Percentiles rank a stretch among this genome's conserved stretches.
Conservation (phyloP, 768 basidiomycete species). For the Tylopilus balloui region DNA sequence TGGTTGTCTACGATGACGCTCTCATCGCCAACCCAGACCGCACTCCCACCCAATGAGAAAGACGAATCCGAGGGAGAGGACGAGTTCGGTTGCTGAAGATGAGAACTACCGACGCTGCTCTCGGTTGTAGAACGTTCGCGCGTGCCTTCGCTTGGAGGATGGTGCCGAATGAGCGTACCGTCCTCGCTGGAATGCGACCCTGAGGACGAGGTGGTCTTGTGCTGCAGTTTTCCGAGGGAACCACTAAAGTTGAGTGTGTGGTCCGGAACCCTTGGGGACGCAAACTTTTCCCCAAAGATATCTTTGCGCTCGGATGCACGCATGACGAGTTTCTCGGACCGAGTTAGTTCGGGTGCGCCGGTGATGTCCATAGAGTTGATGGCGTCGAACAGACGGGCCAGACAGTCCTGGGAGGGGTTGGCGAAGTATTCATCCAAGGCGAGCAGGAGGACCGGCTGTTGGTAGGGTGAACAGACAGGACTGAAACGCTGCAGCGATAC, state of each 20-base stretch:
- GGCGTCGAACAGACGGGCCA: conserved; percentile 86
- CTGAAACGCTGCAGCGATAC: conserved; percentile 9
- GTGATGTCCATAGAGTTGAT: conserved; percentile 89
- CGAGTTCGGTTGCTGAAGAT: conserved; percentile 31
- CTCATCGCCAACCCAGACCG: conserved; percentile 82
- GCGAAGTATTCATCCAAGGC: conserved; percentile 94
- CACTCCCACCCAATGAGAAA: conserved; percentile 73
- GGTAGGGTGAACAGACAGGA: conserved; percentile 5
- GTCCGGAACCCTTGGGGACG: conserved; percentile 25
- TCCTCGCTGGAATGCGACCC: conserved; percentile 72
- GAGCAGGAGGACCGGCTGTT: conserved; percentile 84
- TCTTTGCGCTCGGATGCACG: conserved; percentile 89
- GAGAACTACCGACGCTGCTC: conserved; percentile 32
- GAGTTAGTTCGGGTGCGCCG: conserved; percentile 71
- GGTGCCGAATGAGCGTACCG: conserved; percentile 46
- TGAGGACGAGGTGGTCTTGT: conserved; percentile 45
- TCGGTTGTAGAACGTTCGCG: conserved; percentile 40
- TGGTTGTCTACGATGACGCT: conserved; percentile 47
- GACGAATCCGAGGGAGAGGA: conserved; percentile 68
- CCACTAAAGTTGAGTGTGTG: background rate
- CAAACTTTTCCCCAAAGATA: conserved; percentile 83
- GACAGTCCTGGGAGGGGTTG: conserved; percentile 84
- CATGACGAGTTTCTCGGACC: conserved; percentile 84
- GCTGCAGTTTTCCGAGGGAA: conserved; percentile 35
- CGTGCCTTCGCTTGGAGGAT: conserved; percentile 26